A percentile compares a stretch with the other conserved stretches of the same genome.
Conservation (phyloP, 2,329 filamentous ascomycete genomes). For the Fusarium sp. region DNA sequence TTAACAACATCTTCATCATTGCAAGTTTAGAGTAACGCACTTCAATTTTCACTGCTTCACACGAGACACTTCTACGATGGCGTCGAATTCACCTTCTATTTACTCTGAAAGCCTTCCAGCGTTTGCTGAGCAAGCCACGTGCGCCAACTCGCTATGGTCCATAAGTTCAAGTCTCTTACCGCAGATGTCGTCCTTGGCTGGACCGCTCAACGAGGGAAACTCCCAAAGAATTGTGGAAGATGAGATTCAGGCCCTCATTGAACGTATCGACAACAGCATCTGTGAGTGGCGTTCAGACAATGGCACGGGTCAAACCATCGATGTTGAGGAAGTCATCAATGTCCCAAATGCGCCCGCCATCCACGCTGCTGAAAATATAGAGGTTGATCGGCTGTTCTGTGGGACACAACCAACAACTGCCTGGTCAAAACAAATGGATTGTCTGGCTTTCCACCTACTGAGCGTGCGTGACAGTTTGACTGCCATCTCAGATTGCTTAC, state of each 20-base stretch:
- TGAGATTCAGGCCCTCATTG: not conserved
- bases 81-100: not conserved
- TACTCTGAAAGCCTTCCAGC: not conserved
- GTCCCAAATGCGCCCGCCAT: not conserved
- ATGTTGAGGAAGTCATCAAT: too few relatives aligned
- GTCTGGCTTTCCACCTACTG: not conserved
- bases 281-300: not conserved
- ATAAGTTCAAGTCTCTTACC: not conserved
- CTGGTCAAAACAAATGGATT: not conserved
- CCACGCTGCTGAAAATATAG: not conserved
- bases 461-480: not conserved
- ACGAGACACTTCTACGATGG: not conserved
- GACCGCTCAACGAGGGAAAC: not conserved
- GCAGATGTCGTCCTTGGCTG: not conserved
- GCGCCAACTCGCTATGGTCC: too few relatives aligned
- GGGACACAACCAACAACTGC: not conserved
- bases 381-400: not conserved
- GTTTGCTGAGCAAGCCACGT: not conserved
- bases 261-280: not conserved
- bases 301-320: not conserved
- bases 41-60: not conserved
- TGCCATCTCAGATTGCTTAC: not conserved
- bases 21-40: not conserved
- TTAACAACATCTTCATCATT: not conserved
- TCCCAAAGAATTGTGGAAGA: not conserved